These are phyloP conservation scores for Candida vaughaniae DNA, from an alignment of 805 yeast genomes.

Conservation along the genomic window DNA sequence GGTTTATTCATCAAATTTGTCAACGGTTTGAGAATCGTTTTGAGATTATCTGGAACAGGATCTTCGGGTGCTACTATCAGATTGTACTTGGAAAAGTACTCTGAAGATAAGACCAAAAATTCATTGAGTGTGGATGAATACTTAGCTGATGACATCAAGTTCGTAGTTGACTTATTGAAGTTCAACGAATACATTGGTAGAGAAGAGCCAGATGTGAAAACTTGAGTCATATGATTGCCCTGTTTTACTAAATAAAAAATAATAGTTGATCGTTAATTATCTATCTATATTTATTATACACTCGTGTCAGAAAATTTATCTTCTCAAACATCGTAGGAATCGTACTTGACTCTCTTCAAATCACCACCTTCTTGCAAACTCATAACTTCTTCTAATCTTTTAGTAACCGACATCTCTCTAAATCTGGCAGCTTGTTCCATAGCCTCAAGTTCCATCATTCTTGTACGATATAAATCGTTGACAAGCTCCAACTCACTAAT, in stretches of 20 bases:
- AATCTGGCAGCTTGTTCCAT: constrained; percentile 56
- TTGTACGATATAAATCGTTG: constrained; percentile 80
- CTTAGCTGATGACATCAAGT: constrained; percentile 58
- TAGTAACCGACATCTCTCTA: constrained; percentile 47
- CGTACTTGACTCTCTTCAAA: constrained; percentile 10
- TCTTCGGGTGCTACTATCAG: constrained; percentile 97
- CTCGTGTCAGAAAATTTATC: not conserved
- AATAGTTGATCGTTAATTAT: no score
- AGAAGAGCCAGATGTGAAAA: constrained; percentile 85
- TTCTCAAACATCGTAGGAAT: not conserved
- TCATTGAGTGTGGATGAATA: constrained; percentile 60
- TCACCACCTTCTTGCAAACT: constrained; percentile 23
- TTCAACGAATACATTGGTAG: constrained; percentile 75
- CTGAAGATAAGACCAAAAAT: constrained; percentile 53
- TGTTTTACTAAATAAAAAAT: not conserved
- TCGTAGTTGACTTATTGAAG: constrained; percentile 65
- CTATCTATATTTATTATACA: no score
- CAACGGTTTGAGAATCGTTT: constrained; percentile 81
- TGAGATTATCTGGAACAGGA: constrained; percentile 95
- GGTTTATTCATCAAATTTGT: constrained; percentile 82
- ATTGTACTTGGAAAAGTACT: constrained; percentile 83
- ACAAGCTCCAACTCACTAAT: constrained; percentile 88
- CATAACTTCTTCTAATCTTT: constrained; percentile 47
- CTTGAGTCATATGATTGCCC: constrained; percentile 27
- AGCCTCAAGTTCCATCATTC: constrained; percentile 80